These are phyloP conservation scores for Aspergillus nomiae DNA, from an alignment of 2,329 filamentous ascomycete genomes.

Conservation along the genomic window DNA sequence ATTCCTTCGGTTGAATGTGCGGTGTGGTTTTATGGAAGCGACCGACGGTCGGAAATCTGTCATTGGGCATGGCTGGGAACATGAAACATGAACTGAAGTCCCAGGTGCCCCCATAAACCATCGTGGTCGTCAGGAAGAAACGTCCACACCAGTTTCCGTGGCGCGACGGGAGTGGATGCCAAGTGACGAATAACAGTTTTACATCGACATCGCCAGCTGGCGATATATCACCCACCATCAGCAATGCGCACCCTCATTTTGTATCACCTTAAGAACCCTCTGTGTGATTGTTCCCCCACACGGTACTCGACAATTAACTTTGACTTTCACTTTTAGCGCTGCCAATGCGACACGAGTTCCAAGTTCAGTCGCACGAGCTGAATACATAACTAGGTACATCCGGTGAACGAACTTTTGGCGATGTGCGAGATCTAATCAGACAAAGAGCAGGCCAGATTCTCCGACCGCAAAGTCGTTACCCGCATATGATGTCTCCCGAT, in stretches of 20 bases:
- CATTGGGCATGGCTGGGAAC: not conserved
- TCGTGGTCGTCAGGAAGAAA: not conserved
- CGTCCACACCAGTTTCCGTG: constrained; percentile 2
- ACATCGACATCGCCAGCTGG: constrained; percentile 5
- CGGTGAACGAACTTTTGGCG: not conserved
- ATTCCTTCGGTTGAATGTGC: not conserved
- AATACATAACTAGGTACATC: not conserved
- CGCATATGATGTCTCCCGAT: not conserved
- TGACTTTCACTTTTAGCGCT: not conserved
- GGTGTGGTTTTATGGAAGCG: not conserved
- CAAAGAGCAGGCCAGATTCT: not conserved
- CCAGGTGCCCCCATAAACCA: not conserved
- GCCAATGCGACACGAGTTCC: not conserved
- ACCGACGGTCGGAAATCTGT: not conserved
- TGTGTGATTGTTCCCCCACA: not conserved
- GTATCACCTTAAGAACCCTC: not conserved
- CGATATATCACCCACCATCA: not conserved
- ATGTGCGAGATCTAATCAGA: not conserved
- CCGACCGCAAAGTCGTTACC: not conserved
- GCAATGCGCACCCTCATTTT: not conserved
- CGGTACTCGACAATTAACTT: not conserved
- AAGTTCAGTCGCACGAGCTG: not conserved
- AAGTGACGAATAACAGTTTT: not conserved
- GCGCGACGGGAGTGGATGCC: constrained; percentile 3
- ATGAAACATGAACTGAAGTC: not conserved